Percentiles rank a stretch among this genome's conserved stretches.
Evolutionary conservation across 148 eudicot genomes (phyloP).

Genomic region (Pharnaceum exiguum): DNA sequence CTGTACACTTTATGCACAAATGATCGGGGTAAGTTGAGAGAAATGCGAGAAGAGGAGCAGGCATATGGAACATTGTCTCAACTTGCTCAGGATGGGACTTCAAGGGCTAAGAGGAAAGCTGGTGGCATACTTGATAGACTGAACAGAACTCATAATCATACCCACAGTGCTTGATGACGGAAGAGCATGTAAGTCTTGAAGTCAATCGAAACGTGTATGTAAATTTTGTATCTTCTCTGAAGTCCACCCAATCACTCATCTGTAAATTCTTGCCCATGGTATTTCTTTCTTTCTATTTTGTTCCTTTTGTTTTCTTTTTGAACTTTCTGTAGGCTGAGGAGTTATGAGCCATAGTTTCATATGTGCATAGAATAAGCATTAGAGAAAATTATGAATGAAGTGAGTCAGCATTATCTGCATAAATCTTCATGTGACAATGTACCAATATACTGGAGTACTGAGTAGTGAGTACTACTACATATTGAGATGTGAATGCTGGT

Average conservation of each 20-base stretch:
- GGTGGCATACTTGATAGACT: conserved; percentile 73
- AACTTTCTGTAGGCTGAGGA: conserved; percentile 14
- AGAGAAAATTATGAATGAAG: not conserved
- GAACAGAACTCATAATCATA: conserved; percentile 48
- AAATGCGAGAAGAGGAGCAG: conserved; percentile 74
- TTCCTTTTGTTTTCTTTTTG: not conserved
- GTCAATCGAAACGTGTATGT: conserved; percentile 17
- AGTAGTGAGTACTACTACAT: not conserved
- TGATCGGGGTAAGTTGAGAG: conserved; percentile 64
- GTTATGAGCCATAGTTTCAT: conserved; percentile 6
- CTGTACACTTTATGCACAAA: conserved; percentile 55
- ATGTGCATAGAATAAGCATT: conserved; percentile 22
- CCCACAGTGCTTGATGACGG: conserved; percentile 60
- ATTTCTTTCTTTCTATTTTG: conserved; percentile 2
- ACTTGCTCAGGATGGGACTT: conserved; percentile 72
- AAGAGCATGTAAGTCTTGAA: not conserved
- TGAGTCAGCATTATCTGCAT: conserved; percentile 12
- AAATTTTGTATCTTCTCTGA: conserved; percentile 31
- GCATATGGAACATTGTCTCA: conserved; percentile 55
- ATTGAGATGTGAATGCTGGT: conserved; percentile 12
- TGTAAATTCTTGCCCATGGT: conserved; percentile 29
- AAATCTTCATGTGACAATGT: conserved; percentile 7
- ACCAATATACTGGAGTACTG: no score
- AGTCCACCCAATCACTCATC: not conserved
- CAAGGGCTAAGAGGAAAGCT: conserved; percentile 95